phyloP scores from a whole-genome alignment of 2,329 filamentous ascomycete genomes.

The Cladosporium sp. region DNA sequence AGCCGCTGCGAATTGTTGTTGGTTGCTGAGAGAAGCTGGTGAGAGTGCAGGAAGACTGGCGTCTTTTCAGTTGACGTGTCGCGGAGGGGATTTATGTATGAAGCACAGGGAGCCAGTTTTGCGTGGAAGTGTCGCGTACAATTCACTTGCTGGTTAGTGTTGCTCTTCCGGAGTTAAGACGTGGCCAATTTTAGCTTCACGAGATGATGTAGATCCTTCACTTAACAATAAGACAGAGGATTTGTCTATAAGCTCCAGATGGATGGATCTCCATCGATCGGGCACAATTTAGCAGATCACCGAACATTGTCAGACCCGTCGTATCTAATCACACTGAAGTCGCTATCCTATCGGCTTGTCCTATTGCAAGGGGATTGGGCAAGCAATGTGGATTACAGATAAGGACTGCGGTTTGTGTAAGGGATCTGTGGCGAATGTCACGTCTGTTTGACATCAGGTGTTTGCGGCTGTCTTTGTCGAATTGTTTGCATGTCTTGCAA shows the following conservation, averaged over 20 bases:
- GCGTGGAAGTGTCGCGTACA: not conserved
- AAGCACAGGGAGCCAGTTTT: not conserved
- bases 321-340: not conserved
- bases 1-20: not conserved
- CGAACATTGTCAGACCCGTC: not conserved
- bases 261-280: not conserved
- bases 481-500: not conserved
- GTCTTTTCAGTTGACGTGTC: not conserved
- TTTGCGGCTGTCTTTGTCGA: not conserved
- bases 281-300: not conserved
- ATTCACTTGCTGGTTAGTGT: not conserved
- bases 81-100: not conserved
- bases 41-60: not conserved
- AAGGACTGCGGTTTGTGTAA: not conserved
- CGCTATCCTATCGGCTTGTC: not conserved
- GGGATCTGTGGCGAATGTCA: no score
- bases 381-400: not conserved
- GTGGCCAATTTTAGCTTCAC: no score
- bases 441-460: not conserved
- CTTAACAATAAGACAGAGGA: not conserved
- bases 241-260: not conserved
- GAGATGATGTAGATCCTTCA: not conserved
- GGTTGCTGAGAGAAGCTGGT: not conserved
- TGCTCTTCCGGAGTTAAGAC: no score
- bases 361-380: not conserved